Conservation (phyloP, 345 rosid genomes). For the Camelina neglecta region DNA sequence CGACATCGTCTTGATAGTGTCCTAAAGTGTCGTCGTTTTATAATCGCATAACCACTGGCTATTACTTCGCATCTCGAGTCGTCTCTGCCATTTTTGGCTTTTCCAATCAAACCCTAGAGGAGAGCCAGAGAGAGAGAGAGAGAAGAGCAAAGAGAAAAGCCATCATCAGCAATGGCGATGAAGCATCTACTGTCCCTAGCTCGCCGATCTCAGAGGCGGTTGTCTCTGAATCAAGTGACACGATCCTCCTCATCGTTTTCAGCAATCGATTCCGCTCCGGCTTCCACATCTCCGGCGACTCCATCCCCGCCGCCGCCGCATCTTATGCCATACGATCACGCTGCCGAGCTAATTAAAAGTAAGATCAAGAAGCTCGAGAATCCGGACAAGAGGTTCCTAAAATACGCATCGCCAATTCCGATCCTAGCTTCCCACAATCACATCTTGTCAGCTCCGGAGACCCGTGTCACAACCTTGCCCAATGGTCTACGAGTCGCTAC, state of each 20-base stretch:
- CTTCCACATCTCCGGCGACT: conserved; percentile 39
- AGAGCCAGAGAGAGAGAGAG: conserved; percentile 14
- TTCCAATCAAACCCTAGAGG: conserved; percentile 44
- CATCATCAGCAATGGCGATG: conserved; percentile 52
- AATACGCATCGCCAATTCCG: conserved; percentile 89
- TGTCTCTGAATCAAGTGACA: conserved; percentile 34
- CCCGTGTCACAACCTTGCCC: conserved; percentile 85
- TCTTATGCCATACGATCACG: conserved; percentile 80
- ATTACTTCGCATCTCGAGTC: conserved; percentile 41
- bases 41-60: conserved; percentile 25
- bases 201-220: conserved; percentile 61
- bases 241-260: conserved; percentile 58
- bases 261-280: conserved; percentile 41
- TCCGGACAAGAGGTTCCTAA: conserved; percentile 89
- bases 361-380: conserved; percentile 73
- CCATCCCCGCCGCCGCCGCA: conserved; percentile 63
- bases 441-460: conserved; percentile 86
- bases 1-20: background rate
- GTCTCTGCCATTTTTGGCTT: conserved; percentile 35
- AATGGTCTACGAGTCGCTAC: conserved; percentile 94
- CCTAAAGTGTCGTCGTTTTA: background rate
- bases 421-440: conserved; percentile 64
- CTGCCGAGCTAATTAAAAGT: conserved; percentile 63
- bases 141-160: conserved; percentile 21
- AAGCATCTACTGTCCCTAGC: conserved; percentile 56